Conservation (phyloP, 2,329 filamentous ascomycete genomes). For the Basipetospora chlamydospora region DNA sequence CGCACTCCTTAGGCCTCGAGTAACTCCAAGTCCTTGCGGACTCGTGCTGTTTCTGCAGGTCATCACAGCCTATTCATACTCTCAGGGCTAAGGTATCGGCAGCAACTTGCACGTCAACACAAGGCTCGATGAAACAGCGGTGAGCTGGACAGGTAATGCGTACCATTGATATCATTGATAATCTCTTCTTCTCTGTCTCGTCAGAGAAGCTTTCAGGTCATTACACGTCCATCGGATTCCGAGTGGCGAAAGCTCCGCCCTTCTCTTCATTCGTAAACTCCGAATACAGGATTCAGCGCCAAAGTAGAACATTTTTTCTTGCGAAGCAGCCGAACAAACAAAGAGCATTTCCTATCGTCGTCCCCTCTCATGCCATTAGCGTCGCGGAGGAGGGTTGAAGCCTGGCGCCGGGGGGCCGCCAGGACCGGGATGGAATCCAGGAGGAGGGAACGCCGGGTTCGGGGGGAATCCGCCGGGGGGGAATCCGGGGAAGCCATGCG, state of each 20-base stretch:
- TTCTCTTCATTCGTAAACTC: neutral
- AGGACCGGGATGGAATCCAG: slow-evolving; percentile 29
- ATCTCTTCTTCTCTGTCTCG: neutral
- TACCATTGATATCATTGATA: slow-evolving; percentile 1
- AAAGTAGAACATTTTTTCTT: neutral
- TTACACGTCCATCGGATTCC: no score
- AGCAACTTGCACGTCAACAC: slow-evolving; percentile 1
- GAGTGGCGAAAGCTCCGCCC: neutral
- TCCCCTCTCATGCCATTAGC: slow-evolving; percentile 20
- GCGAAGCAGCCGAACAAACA: neutral
- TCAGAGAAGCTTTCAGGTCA: no score
- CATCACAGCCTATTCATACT: no score
- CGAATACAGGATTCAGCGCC: no score
- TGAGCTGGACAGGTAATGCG: neutral
- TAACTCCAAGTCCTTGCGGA: no score
- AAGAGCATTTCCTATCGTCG: neutral
- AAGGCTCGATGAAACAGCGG: slow-evolving; percentile 1
- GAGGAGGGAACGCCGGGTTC: slow-evolving; percentile 32
- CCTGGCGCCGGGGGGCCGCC: slow-evolving; percentile 45
- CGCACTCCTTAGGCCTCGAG: no score
- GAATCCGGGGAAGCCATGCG: slow-evolving; percentile 37
- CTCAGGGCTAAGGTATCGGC: no score
- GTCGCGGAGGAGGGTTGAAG: slow-evolving; percentile 59
- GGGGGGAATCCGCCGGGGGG: slow-evolving; percentile 30
- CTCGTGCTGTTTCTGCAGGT: no score